A percentile compares a stretch with the other conserved stretches of the same genome.
Evolutionary conservation across 257 asterid species (phyloP).

Genomic region (Buddleja alternifolia): DNA sequence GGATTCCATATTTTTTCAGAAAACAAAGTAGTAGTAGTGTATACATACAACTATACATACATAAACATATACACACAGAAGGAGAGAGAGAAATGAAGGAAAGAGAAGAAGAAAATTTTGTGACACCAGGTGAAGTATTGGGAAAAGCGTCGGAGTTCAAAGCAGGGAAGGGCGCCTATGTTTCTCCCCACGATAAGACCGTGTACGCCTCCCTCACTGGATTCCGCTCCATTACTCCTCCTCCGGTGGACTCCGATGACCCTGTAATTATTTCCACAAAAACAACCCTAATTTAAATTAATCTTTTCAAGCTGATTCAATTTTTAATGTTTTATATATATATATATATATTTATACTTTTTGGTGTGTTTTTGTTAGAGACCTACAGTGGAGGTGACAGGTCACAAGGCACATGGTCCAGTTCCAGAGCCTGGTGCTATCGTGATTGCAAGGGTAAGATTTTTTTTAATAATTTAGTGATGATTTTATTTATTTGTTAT

Average conservation of each 20-base stretch:
- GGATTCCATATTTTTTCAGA: not conserved
- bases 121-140: conserved; percentile 87
- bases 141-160: conserved; percentile 68
- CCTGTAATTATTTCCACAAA: conserved; percentile 41
- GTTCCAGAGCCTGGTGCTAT: conserved; percentile 88
- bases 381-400: conserved; percentile 79
- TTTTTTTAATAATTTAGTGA: not conserved
- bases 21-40: not conserved
- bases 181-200: conserved; percentile 51
- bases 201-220: conserved; percentile 89
- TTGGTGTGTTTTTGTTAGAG: conserved; percentile 49
- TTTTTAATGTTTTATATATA: not conserved
- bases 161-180: conserved; percentile 83
- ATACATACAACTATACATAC: conserved; percentile 2
- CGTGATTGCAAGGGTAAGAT: conserved; percentile 80
- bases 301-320: not conserved
- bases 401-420: conserved; percentile 92
- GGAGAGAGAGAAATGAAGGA: conserved; percentile 28
- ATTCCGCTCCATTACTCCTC: conserved; percentile 52
- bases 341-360: conserved; percentile 11
- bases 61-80: not conserved
- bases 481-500: not conserved
- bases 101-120: conserved; percentile 41
- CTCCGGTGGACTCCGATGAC: conserved; percentile 57
- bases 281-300: not conserved